Conservation (phyloP, 2,329 filamentous ascomycete species). For the Emydomyces testavorans region DNA sequence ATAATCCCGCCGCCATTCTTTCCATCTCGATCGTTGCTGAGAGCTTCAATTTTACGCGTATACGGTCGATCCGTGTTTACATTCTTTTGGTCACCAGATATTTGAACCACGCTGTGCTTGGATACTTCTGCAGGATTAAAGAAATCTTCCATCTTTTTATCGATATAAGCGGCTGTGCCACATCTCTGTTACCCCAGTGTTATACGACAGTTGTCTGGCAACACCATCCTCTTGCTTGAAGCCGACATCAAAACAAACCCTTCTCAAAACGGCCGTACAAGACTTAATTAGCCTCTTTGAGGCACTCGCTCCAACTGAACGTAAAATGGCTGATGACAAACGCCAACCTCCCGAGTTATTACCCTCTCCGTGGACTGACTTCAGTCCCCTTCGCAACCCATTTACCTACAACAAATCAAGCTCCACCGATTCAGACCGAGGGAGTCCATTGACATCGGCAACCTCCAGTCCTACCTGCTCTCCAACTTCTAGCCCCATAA, state of each 20-base stretch:
- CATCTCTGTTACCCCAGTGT: not conserved
- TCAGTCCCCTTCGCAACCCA: slow-evolving; percentile 24
- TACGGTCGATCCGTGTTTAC: slow-evolving; percentile 14
- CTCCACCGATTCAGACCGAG: slow-evolving; percentile 19
- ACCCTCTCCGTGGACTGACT: slow-evolving; percentile 23
- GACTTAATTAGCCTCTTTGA: slow-evolving; percentile 19
- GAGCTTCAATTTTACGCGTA: not conserved
- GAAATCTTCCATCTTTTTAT: not conserved
- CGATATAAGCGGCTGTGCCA: slow-evolving; percentile 4
- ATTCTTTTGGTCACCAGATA: not conserved
- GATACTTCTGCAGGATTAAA: slow-evolving; percentile 6
- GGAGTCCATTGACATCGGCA: slow-evolving; percentile 23
- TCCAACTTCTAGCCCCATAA: slow-evolving; percentile 22
- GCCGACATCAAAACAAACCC: not conserved
- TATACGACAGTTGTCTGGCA: not conserved
- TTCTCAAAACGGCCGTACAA: slow-evolving; percentile 16
- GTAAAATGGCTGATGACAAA: slow-evolving; percentile 12
- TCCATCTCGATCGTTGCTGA: not conserved
- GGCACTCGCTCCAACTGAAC: slow-evolving; percentile 14
- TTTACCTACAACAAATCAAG: slow-evolving; percentile 21
- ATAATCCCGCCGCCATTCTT: slow-evolving; percentile 3
- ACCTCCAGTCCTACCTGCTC: slow-evolving; percentile 25
- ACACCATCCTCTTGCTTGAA: not conserved
- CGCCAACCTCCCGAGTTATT: slow-evolving; percentile 10
- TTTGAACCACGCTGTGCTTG: slow-evolving; percentile 4